phyloP scores from a whole-genome alignment of 2,329 filamentous ascomycete species.

The Diaporthe longicolla region DNA sequence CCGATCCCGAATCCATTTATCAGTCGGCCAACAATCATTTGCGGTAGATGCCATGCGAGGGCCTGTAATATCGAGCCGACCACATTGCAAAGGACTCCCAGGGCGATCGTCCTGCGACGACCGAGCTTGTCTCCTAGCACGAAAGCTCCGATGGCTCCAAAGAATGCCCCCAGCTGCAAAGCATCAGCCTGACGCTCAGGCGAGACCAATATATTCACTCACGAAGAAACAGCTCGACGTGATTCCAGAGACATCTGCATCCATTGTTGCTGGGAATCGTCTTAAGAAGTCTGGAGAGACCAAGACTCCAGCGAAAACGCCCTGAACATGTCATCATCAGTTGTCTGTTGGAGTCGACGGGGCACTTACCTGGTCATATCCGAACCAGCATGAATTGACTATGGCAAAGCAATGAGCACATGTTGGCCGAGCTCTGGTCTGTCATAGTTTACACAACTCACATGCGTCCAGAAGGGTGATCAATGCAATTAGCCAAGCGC shows the following conservation, averaged over 20 bases:
- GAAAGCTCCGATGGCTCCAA: conserved; percentile 51
- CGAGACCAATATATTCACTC: conserved; percentile 39
- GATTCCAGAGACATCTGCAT: conserved; percentile 59
- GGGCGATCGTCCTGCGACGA: conserved; percentile 50
- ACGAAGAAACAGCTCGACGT: conserved; percentile 59
- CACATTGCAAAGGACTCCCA: conserved; percentile 52
- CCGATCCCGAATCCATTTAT: conserved; percentile 58
- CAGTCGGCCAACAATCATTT: conserved; percentile 58
- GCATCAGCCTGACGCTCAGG: neutral
- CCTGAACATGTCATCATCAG: conserved; percentile 46
- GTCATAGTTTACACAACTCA: neutral
- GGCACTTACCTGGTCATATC: conserved; percentile 41
- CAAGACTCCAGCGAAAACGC: conserved; percentile 59
- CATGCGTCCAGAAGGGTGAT: conserved; percentile 41
- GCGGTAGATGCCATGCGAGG: conserved; percentile 53
- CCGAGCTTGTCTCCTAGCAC: conserved; percentile 52
- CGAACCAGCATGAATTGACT: conserved; percentile 43
- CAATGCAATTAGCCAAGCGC: conserved; percentile 41
- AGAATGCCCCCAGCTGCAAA: conserved; percentile 51
- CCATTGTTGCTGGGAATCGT: conserved; percentile 54
- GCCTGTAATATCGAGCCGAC: conserved; percentile 54
- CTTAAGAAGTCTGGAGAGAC: conserved; percentile 57
- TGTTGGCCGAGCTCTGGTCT: neutral
- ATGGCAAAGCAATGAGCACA: neutral
- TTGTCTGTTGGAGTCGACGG: neutral